Evolutionary conservation across 768 basidiomycete genomes (phyloP).

Genomic region (Tremella fuciformis): DNA sequence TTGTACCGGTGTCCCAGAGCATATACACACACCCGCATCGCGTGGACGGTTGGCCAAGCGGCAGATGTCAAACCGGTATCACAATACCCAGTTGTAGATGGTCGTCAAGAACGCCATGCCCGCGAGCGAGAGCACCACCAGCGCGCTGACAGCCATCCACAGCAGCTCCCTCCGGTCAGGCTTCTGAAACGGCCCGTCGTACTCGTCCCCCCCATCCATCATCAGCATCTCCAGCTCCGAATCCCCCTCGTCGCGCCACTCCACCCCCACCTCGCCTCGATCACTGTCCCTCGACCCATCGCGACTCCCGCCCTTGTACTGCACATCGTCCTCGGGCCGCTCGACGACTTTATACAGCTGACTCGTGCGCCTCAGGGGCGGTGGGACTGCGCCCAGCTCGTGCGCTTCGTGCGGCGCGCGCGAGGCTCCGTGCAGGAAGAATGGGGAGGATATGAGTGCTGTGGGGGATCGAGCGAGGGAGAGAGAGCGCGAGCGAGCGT

Average conservation of each 20-base stretch:
- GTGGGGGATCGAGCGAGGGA: conserved; percentile 17
- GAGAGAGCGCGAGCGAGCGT: conserved; percentile 9
- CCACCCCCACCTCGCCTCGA: not conserved
- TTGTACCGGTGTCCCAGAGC: too few species aligned
- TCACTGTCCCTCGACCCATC: not conserved
- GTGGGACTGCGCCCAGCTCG: too few species aligned
- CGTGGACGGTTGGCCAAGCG: too few species aligned
- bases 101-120: conserved; percentile 43
- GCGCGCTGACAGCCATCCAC: conserved; percentile 25
- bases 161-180: conserved; percentile 34
- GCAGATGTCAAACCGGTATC: too few species aligned
- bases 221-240: conserved; percentile 4
- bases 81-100: conserved; percentile 47
- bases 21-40: too few species aligned
- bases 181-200: conserved; percentile 34
- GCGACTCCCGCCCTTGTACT: not conserved
- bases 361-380: too few species aligned
- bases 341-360: too few species aligned
- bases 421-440: not conserved
- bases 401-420: not conserved
- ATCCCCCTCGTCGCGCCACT: conserved; percentile 7
- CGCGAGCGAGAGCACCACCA: conserved; percentile 30
- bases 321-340: not conserved
- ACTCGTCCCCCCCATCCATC: conserved; percentile 8
- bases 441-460: conserved; percentile 5